Evolutionary conservation across 345 rosid genomes (phyloP).

Genomic region (Toxicodendron radicans): DNA sequence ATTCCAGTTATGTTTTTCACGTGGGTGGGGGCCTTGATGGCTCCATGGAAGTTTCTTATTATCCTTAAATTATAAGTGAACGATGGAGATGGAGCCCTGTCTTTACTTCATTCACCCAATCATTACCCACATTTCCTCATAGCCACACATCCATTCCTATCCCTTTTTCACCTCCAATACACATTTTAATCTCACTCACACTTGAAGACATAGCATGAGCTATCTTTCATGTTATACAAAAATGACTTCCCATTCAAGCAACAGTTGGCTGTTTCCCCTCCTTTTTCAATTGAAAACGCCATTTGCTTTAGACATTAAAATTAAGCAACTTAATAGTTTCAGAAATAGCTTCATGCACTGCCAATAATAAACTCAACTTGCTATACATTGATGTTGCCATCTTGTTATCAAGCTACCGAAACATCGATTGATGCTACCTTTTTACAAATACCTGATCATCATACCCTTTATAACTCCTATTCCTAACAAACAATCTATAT

Average conservation of each 20-base stretch:
- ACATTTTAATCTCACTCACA: not conserved
- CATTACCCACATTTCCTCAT: conserved; percentile 2
- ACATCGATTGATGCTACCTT: not conserved
- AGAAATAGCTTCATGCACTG: not conserved
- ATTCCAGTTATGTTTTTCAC: conserved; percentile 21
- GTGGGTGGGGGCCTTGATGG: conserved; percentile 31
- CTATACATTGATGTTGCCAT: conserved; percentile 9
- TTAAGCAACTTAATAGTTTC: not conserved
- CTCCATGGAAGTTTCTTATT: conserved; percentile 16
- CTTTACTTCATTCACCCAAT: conserved; percentile 9
- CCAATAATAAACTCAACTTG: not conserved
- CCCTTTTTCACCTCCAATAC: not conserved
- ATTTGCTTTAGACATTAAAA: not conserved
- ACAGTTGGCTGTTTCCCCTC: not conserved
- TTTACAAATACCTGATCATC: not conserved
- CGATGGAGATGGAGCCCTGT: not conserved
- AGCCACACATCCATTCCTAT: conserved; percentile 2
- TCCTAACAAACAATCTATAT: not conserved
- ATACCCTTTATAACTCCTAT: not conserved
- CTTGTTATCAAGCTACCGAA: not conserved
- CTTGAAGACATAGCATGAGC: not conserved
- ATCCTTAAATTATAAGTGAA: conserved; percentile 7
- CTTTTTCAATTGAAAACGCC: not conserved
- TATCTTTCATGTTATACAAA: not conserved
- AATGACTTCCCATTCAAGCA: not conserved